Evolutionary conservation across 1,139 yeast genomes (phyloP), one percentile per base, ranked within the genome.

Genomic region (Blastobotrys serpentis): DNA sequence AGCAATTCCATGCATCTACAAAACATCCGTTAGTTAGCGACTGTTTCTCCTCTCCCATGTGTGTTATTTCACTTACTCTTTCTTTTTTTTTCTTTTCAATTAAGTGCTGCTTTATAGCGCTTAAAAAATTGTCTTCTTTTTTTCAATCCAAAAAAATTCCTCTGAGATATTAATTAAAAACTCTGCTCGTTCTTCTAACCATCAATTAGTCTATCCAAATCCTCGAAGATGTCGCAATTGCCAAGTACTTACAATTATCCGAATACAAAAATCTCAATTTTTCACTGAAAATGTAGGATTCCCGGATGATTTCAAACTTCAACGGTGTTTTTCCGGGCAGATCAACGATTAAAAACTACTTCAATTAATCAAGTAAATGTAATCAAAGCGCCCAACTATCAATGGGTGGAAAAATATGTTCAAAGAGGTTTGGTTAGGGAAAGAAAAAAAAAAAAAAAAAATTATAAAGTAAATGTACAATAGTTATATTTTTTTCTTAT

Each of bases 1-100:
- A 38, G 52, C 56, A 23, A 49, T 32, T 19, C 53, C 53, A 49
- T 50, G 52, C 58, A 56, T 52, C 41, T 30, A 13, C 13, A 26
- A 5, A 10, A 23, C 10, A 5, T 6, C 10, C 10, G 26, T 23
- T 23, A 23, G 26, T n/a, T n/a, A n/a, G n/a, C n/a, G n/a, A n/a
- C n/a, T n/a, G n/a, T n/a, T n/a, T n/a, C n/a, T n/a, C n/a, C n/a
- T n/a, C n/a, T n/a, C n/a, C n/a, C n/a, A n/a, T n/a, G n/a, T n/a
- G n/a, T n/a, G n/a, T n/a, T n/a, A n/a, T 29, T 29, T 14, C n/a
- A 33, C 37, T 33, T 33, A 33, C 37, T 33, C 19, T 29, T 23
- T 23, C 26, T 23, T 23, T 23, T 23, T 23, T 23, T 10, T 23
- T 23, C 8, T 23, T 5, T 23, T 5, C 26, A 23, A 23, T 23